Base-by-base conservation (phyloP, 208 protist species). In the Perkinsela sp. region DNA sequence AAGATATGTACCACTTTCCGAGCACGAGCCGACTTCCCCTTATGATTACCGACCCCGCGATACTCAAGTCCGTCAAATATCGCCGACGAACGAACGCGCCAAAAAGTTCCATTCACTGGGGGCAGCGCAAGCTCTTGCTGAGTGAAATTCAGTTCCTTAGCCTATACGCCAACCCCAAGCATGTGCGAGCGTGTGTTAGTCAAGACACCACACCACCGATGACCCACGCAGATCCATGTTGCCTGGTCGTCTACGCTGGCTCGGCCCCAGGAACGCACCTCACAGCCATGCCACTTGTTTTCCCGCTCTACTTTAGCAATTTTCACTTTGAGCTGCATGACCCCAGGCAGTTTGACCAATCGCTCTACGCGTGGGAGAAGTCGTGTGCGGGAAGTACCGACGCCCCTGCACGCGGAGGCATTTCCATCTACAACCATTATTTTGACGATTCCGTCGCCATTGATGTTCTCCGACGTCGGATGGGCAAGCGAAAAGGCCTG, bases 101-200 rank as follows among this genome's bases (percentile, higher is more conserved):
- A 29, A 96, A 95, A 76, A 88, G 80, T 15, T 78, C 86, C 1
- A 79, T 91, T 28, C 93, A 96, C 75, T 96, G 93, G 90, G 93
- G 93, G 0, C 92, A 96, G 80, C 80, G 93, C 2, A 96, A 96
- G 75, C 76, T 96, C 0, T 74, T 96, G 2, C 71, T 96, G 13
- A 94, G 88, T 1, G 92, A 96, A 74, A 89, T 96, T 40, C 90
- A 96, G 77, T 82, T 96, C 32, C 78, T 96, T 2, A 81, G 77
- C 31, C 68, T 85, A 30, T 90, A 92, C 79, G 76, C 77, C 31
- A 71, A 71, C 16, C 0, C 31, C 1, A 48, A 31, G 28, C 29
- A 1, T 0, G 65, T 2, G 29, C 15, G 31, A 67, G 70, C 13
- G 22, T n/a, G n/a, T n/a, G n/a, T n/a, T n/a, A 57, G 40, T 57